Evolutionary conservation across 352 stramenopile genomes (phyloP).

Genomic region (Stramenopiles sp.): DNA sequence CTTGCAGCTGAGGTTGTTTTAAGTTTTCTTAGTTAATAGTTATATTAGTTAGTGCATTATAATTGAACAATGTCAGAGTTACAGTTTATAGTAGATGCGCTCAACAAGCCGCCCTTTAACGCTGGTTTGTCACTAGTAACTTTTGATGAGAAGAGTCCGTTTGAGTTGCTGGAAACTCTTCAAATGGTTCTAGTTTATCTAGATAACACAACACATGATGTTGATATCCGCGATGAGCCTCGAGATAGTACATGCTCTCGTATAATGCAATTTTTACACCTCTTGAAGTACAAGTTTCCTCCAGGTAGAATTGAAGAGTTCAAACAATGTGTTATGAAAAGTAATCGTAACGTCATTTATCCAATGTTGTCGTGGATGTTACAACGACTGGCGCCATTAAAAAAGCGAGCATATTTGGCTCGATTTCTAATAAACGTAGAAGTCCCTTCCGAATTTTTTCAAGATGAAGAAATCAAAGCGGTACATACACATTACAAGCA

Average conservation of each 20-base stretch:
- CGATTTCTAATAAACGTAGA: conserved; percentile 54
- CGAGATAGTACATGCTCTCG: conserved; percentile 31
- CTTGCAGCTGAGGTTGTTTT: too few relatives aligned
- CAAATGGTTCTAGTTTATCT: conserved; percentile 57
- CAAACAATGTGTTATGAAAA: conserved; percentile 10
- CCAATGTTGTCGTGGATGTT: conserved; percentile 56
- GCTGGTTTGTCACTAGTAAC: conserved; percentile 19
- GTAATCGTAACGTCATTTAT: conserved; percentile 47
- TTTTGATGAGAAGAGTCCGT: conserved; percentile 54
- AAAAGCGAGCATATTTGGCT: conserved; percentile 63
- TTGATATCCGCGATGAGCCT: conserved; percentile 35
- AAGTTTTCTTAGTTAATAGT: too few relatives aligned
- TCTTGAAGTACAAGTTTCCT: conserved; percentile 57
- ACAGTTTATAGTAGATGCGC: conserved; percentile 48
- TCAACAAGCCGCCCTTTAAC: conserved; percentile 52
- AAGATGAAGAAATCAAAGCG: conserved; percentile 30
- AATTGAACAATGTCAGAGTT: conserved; percentile 18
- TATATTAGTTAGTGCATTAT: too few relatives aligned
- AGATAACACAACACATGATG: conserved; percentile 33
- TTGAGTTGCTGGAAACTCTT: conserved; percentile 57
- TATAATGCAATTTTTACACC: conserved; percentile 50
- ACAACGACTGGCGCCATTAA: conserved; percentile 33
- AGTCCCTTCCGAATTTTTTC: conserved; percentile 55
- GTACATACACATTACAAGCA: conserved; percentile 55
- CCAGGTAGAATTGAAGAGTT: not conserved